Percentiles rank a stretch among this genome's conserved stretches.
phyloP scores from a whole-genome alignment of 768 basidiomycete genomes.

The Lanmaoa pseudosensibilis region DNA sequence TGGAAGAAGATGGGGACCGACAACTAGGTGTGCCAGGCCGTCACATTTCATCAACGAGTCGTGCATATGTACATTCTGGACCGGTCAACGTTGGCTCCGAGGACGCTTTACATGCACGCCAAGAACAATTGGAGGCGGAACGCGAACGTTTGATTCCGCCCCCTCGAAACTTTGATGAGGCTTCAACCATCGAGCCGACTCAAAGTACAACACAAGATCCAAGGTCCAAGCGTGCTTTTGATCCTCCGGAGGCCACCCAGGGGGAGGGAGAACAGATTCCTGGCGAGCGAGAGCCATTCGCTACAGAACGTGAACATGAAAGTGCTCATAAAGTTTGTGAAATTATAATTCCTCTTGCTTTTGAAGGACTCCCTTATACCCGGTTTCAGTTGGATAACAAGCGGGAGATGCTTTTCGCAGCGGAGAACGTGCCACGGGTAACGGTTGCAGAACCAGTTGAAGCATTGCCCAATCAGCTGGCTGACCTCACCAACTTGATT shows the following conservation, averaged over 20 bases:
- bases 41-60: neutral
- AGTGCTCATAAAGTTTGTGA: too few species aligned
- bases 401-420: too few species aligned
- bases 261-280: neutral
- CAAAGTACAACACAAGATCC: slow-evolving; percentile 45
- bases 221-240: slow-evolving; percentile 49
- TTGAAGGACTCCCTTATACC: too few species aligned
- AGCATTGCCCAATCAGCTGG: too few species aligned
- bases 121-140: slow-evolving; percentile 55
- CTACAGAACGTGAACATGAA: too few species aligned
- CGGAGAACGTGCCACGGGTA: too few species aligned
- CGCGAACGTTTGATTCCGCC: slow-evolving; percentile 23
- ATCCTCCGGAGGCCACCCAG: slow-evolving; percentile 37
- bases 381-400: too few species aligned
- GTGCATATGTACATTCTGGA: slow-evolving; percentile 22
- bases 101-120: slow-evolving; percentile 44
- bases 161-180: slow-evolving; percentile 21
- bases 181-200: slow-evolving; percentile 30
- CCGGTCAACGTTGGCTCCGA: slow-evolving; percentile 34
- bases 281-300: too few species aligned
- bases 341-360: too few species aligned
- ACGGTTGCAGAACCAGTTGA: too few species aligned
- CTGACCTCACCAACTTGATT: too few species aligned
- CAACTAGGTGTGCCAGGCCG: neutral
- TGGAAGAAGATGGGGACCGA: neutral